Percentiles rank a stretch among this genome's conserved stretches.
Conservation (phyloP, 805 yeast genomes). For the Candida qinlingensis region DNA sequence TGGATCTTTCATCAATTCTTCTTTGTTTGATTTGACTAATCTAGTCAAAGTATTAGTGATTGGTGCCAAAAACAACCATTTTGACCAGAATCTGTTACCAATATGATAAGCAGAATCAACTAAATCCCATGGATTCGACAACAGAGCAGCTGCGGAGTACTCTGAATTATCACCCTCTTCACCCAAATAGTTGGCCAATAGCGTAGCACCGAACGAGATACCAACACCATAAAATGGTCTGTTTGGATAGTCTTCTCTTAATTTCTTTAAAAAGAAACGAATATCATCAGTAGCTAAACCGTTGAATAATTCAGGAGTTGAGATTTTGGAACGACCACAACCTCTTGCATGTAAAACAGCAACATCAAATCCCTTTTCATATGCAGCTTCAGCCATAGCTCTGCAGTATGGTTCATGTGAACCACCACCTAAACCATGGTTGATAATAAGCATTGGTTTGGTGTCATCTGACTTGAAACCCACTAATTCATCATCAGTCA, state of each 20-base stretch:
- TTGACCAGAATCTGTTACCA: slow-evolving; percentile 33
- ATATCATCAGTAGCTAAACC: slow-evolving; percentile 70
- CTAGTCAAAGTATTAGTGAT: slow-evolving; percentile 37
- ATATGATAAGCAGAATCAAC: slow-evolving; percentile 46
- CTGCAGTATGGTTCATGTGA: slow-evolving; percentile 71
- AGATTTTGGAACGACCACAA: slow-evolving; percentile 67
- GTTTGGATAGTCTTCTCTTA: slow-evolving; percentile 48
- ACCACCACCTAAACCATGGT: slow-evolving; percentile 79
- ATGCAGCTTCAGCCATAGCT: slow-evolving; percentile 42
- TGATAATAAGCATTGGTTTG: slow-evolving; percentile 54
- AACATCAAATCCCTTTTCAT: slow-evolving; percentile 45
- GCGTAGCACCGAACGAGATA: slow-evolving; percentile 67
- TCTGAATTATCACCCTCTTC: slow-evolving; percentile 52
- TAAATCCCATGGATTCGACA: slow-evolving; percentile 75
- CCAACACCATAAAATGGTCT: slow-evolving; percentile 65
- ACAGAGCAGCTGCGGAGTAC: slow-evolving; percentile 51
- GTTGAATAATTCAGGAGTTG: slow-evolving; percentile 61
- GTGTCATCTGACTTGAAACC: slow-evolving; percentile 28
- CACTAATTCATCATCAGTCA: slow-evolving; percentile 40
- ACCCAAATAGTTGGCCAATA: slow-evolving; percentile 62
- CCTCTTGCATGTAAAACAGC: slow-evolving; percentile 69
- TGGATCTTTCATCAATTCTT: slow-evolving; percentile 28
- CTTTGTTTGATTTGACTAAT: slow-evolving; percentile 39
- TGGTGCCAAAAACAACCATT: slow-evolving; percentile 35
- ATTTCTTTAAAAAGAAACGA: slow-evolving; percentile 48